Percentiles rank a stretch among this genome's conserved stretches.
These are phyloP conservation scores for Osmozyma mogii DNA, from an alignment of 805 yeast species.

Conservation along the genomic window DNA sequence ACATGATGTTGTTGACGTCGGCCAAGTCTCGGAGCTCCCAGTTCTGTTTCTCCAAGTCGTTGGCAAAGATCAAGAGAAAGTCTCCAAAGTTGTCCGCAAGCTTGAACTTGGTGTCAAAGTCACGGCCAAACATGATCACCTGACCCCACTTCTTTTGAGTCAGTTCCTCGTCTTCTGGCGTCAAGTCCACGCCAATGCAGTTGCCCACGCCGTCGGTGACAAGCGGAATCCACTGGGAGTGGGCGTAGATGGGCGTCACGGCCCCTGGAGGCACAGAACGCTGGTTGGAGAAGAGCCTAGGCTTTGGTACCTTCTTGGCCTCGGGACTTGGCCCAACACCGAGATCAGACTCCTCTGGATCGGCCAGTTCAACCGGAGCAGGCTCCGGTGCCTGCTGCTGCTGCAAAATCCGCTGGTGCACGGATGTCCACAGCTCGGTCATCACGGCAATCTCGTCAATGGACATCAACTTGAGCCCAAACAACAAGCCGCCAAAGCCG, in stretches of 20 bases:
- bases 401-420: constrained; percentile 42
- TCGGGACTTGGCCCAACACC: constrained; percentile 8
- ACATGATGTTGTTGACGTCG: constrained; percentile 37
- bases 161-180: constrained; percentile 8
- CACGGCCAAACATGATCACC: constrained; percentile 88
- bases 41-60: constrained; percentile 80
- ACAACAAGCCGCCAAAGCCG: constrained; percentile 63
- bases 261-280: constrained; percentile 71
- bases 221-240: constrained; percentile 86
- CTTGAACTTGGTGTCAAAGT: constrained; percentile 82
- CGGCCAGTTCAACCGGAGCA: neutral
- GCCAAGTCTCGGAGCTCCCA: constrained; percentile 44
- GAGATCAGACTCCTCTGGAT: neutral
- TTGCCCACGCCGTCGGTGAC: constrained; percentile 86
- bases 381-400: neutral
- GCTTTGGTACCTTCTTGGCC: constrained; percentile 12
- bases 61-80: constrained; percentile 72
- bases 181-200: constrained; percentile 81
- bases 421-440: constrained; percentile 80
- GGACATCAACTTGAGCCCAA: constrained; percentile 72
- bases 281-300: constrained; percentile 35
- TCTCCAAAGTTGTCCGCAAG: constrained; percentile 87
- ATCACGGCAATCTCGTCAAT: constrained; percentile 74
- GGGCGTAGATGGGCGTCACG: constrained; percentile 74
- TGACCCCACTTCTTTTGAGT: constrained; percentile 62